These are phyloP conservation scores for Mucor lusitanicus DNA, from an alignment of 371 early-diverging fungal genomes.

Conservation along the genomic window DNA sequence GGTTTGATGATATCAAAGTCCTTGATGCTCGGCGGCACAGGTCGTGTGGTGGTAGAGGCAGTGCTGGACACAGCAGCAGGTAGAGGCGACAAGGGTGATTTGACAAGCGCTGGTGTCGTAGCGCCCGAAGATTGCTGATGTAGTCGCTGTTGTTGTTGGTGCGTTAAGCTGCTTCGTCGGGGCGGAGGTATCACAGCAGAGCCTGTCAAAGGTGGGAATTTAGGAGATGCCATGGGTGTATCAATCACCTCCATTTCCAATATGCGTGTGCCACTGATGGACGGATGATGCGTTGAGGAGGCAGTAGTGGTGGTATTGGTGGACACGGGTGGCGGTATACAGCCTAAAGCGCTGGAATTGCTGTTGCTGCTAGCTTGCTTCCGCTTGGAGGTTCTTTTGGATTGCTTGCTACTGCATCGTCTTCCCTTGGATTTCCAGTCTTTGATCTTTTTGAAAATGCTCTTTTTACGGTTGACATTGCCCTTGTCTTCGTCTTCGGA, in stretches of 20 bases:
- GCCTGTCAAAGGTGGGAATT: slow-evolving; percentile 4
- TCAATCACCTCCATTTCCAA: slow-evolving; percentile 46
- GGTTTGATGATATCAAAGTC: slow-evolving; percentile 94
- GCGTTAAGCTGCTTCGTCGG: slow-evolving; percentile 3
- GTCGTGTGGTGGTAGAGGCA: slow-evolving; percentile 27
- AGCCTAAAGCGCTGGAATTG: neutral
- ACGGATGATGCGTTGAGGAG: neutral
- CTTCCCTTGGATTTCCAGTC: slow-evolving; percentile 23
- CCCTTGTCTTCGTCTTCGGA: slow-evolving; percentile 1
- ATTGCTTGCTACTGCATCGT: slow-evolving; percentile 1
- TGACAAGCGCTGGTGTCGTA: slow-evolving; percentile 19
- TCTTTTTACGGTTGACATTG: slow-evolving; percentile 12
- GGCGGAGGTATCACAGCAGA: neutral
- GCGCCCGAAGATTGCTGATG: slow-evolving; percentile 4
- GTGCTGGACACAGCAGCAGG: slow-evolving; percentile 32
- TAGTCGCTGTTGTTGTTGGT: neutral
- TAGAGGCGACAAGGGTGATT: slow-evolving; percentile 50
- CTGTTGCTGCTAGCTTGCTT: neutral
- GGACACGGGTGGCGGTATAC: neutral
- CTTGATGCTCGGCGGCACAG: slow-evolving; percentile 75
- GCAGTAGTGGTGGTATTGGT: neutral
- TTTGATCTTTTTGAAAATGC: slow-evolving; percentile 21
- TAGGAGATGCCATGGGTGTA: slow-evolving; percentile 41
- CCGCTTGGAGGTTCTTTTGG: slow-evolving; percentile 2
- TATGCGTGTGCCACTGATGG: slow-evolving; percentile 8